phyloP scores from a whole-genome alignment of 2,329 filamentous ascomycete genomes.

The Calonectria crousiana region DNA sequence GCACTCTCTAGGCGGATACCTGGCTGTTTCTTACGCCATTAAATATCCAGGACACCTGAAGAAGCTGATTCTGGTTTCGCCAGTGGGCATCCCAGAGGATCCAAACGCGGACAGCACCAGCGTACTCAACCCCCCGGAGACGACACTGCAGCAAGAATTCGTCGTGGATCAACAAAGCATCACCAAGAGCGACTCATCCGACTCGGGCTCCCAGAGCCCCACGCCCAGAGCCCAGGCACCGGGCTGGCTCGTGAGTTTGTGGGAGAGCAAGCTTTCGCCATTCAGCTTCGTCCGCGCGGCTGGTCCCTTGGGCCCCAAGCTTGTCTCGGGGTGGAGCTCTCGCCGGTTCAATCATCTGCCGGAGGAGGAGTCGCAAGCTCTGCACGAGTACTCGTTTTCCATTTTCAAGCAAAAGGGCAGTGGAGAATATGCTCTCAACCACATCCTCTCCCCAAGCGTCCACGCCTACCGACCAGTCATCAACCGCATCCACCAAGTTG shows the following conservation, averaged over 20 bases:
- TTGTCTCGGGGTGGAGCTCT: constrained; percentile 97
- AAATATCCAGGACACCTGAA: constrained; percentile 97
- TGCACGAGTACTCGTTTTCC: constrained; percentile 95
- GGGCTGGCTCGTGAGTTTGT: constrained; percentile 90
- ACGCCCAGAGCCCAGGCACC: constrained; percentile 39
- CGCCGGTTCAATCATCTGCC: constrained; percentile 93
- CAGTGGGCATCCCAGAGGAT: constrained; percentile 96
- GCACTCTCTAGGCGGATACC: constrained; percentile 93
- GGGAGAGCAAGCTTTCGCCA: constrained; percentile 96
- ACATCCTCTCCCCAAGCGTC: constrained; percentile 92
- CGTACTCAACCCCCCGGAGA: constrained; percentile 81
- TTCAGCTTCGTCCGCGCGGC: constrained; percentile 91
- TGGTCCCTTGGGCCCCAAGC: constrained; percentile 88
- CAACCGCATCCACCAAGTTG: constrained; percentile 85
- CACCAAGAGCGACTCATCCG: constrained; percentile 51
- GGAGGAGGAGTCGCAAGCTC: constrained; percentile 79
- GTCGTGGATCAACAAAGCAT: constrained; percentile 78
- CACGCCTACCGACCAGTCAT: constrained; percentile 91
- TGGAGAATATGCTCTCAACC: constrained; percentile 92
- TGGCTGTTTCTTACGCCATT: constrained; percentile 92
- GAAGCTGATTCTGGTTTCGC: constrained; percentile 94
- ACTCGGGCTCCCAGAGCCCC: constrained; percentile 46
- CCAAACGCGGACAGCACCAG: constrained; percentile 86
- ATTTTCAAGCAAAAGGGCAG: constrained; percentile 93
- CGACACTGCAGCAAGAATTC: constrained; percentile 82